These are phyloP conservation scores for Colletotrichum lindemuthianum DNA, from an alignment of 2,329 filamentous ascomycete species.

Conservation along the genomic window DNA sequence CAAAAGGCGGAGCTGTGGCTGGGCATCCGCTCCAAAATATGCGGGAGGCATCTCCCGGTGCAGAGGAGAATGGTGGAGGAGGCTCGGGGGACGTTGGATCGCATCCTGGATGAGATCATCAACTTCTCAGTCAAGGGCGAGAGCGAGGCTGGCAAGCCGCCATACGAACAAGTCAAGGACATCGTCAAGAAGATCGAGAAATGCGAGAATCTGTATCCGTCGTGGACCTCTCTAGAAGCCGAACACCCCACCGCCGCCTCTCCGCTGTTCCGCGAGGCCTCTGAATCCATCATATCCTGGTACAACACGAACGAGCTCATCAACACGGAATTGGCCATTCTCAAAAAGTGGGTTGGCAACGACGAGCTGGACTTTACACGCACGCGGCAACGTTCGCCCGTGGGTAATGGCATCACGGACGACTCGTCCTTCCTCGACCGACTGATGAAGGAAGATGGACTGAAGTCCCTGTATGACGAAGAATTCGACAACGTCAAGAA, in stretches of 20 bases:
- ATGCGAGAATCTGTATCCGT: slow-evolving; percentile 86
- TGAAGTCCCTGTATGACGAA: slow-evolving; percentile 90
- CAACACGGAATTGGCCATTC: slow-evolving; percentile 89
- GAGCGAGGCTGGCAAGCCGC: slow-evolving; percentile 88
- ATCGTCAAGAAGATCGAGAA: slow-evolving; percentile 91
- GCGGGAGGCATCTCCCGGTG: slow-evolving; percentile 83
- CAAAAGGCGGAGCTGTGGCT: slow-evolving; percentile 88
- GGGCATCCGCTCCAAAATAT: slow-evolving; percentile 84
- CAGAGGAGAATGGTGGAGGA: slow-evolving; percentile 92
- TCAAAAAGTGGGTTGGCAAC: slow-evolving; percentile 98
- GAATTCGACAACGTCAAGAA: slow-evolving; percentile 45
- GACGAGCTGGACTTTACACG: slow-evolving; percentile 91
- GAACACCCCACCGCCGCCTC: slow-evolving; percentile 83
- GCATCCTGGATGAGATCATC: slow-evolving; percentile 85
- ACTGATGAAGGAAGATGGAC: slow-evolving; percentile 92
- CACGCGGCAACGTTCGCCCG: slow-evolving; percentile 74
- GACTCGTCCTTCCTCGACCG: slow-evolving; percentile 95
- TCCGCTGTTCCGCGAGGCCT: slow-evolving; percentile 80
- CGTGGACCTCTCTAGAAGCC: slow-evolving; percentile 75
- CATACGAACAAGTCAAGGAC: slow-evolving; percentile 88
- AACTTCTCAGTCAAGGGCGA: slow-evolving; percentile 95
- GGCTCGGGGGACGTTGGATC: slow-evolving; percentile 76
- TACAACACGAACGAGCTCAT: slow-evolving; percentile 97
- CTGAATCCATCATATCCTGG: slow-evolving; percentile 92
- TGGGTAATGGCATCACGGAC: slow-evolving; percentile 80